Conservation (phyloP, 768 basidiomycete species). For the Boletus barrowsii region DNA sequence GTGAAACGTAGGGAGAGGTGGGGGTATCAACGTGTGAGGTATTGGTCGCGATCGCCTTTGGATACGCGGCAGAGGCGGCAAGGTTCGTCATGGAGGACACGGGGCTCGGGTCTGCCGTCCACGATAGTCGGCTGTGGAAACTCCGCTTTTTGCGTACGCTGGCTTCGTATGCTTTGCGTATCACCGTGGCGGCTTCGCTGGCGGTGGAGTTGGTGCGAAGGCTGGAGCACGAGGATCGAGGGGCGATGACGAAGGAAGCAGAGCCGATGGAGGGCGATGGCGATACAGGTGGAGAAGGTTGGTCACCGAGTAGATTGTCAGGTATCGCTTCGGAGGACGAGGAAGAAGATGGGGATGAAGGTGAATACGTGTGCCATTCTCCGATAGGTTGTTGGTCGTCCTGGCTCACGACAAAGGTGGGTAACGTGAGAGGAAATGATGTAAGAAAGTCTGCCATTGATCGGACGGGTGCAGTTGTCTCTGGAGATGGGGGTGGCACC, state of each 20-base stretch:
- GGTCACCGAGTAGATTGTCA: conserved; percentile 20
- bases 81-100: conserved; percentile 22
- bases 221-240: conserved; percentile 31
- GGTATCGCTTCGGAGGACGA: conserved; percentile 28
- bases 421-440: conserved; percentile 58
- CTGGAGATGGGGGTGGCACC: background rate
- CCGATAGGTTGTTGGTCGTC: conserved; percentile 21
- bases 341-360: conserved; percentile 30
- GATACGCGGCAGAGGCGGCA: conserved; percentile 3
- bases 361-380: conserved; percentile 28
- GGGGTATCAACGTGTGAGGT: conserved; percentile 6
- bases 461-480: conserved; percentile 27
- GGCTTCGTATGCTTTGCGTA: conserved; percentile 33
- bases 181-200: conserved; percentile 22
- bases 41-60: conserved; percentile 19
- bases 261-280: conserved; percentile 30
- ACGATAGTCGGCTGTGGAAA: conserved; percentile 29
- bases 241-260: conserved; percentile 22
- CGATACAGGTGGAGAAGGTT: conserved; percentile 26
- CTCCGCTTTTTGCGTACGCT: conserved; percentile 35
- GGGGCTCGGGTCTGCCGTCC: conserved; percentile 26
- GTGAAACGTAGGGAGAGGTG: background rate
- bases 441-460: conserved; percentile 45
- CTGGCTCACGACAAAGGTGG: conserved; percentile 36
- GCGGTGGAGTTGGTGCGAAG: conserved; percentile 19